These are phyloP conservation scores for Inga oerstediana DNA, from an alignment of 306 rosid genomes.

Conservation along the genomic window DNA sequence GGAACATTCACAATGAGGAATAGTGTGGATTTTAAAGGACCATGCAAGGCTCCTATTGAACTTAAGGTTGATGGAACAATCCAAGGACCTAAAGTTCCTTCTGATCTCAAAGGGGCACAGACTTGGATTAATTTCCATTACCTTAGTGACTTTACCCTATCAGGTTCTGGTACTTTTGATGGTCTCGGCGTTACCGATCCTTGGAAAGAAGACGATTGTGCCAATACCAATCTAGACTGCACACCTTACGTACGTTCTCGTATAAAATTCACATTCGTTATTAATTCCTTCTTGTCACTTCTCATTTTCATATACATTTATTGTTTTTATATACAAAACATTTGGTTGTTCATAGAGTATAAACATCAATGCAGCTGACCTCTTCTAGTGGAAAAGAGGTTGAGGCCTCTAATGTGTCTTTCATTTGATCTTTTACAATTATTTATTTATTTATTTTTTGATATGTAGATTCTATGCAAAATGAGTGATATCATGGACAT, in stretches of 20 bases:
- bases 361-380: no score
- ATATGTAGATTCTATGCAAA: no score
- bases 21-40: not conserved
- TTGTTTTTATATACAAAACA: no score
- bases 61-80: not conserved
- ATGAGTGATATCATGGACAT: no score
- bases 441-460: no score
- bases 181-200: not conserved
- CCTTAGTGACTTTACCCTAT: not conserved
- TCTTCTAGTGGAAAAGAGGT: no score
- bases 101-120: not conserved
- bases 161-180: constrained; percentile 3
- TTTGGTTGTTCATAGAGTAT: no score
- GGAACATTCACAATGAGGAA: not conserved
- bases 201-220: not conserved
- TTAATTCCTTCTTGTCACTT: not conserved
- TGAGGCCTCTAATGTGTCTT: no score
- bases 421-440: no score
- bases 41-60: not conserved
- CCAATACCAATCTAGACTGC: not conserved
- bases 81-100: not conserved
- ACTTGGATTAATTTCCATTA: not conserved
- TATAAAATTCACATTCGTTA: not conserved
- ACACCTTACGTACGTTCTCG: not conserved
- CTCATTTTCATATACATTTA: not conserved